Evolutionary conservation across 139 green algal species (phyloP), one percentile per base, ranked within the genome.

Genomic region (Coelastrella sp.): DNA sequence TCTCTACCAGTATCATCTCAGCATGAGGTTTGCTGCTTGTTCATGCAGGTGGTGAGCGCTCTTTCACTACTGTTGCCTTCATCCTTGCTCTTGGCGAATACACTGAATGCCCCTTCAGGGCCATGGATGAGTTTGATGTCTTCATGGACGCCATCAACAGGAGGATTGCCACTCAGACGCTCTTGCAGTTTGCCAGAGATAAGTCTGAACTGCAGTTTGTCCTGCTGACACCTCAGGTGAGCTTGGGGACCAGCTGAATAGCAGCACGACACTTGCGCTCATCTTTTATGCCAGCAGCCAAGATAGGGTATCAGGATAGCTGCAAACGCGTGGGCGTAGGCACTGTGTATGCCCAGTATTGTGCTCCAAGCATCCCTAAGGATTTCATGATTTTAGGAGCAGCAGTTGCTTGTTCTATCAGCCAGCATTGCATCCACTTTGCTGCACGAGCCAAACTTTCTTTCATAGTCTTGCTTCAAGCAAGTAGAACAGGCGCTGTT

Each of bases 31-130:
- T 76, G 66, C 23, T 35, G 4, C 5, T 30, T n/a, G 19, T 43
- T 69, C 21, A 25, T 85, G 27, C 88, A 94, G 96, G 96, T 60
- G 96, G 96, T 32, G 96, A 99, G 93, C 91, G 94, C 38, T 96
- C 91, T 53, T 98, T 94, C 89, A 95, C 94, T 21, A 98, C 96
- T 0, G 92, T 99, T 13, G 88, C 93, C 23, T 96, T 98, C 85
- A 91, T 95, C 48, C 90, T 99, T 53, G 92, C 96, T 1, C 85
- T 99, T 27, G 96, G 96, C 1, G 75, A 93, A 11, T 84, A 79
- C 38, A 94, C 89, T 0, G 93, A 98, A 73, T 91, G 88, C 50
- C 96, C 96, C 21, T 96, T 98, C 79, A 88, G 93, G 9, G 63
- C 48, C 21, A 85, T 85, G 79, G 79, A 85, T 37, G 79, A 85